Evolutionary conservation across 208 protist genomes (phyloP), one percentile per base, ranked within the genome.

Genomic region (Crithidia fasciculata): DNA sequence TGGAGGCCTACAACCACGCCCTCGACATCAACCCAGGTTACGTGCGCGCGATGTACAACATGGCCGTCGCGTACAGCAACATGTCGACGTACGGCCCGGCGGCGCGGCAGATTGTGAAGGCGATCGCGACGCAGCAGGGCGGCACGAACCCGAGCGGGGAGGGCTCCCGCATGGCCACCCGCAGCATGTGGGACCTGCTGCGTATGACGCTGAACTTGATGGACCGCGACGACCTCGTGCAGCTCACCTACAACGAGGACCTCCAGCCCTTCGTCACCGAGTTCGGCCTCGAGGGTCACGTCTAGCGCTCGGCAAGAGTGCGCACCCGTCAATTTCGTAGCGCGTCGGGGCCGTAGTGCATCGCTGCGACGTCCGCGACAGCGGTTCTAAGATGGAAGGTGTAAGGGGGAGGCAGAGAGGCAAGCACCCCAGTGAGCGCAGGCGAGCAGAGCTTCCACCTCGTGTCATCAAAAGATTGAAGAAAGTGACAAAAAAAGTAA

Each of bases 11-110:
- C 83, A 90, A 90, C 53, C 79, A 71, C 39, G 91, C 94, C 10
- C 85, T 97, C 18, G 90, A 95, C 74, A 88, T 97, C 71, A 96
- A 95, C 76, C 94, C 94, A 12, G 88, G 88, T 53, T 96, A 94
- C 73, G 91, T 96, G 55, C 80, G 94, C 3, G 88, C 84, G 8
- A 92, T 93, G 83, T 96, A 95, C 85, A 97, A 97, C 80, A 85
- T 97, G 81, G 94, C 88, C 8, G 85, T 97, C 4, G 85, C 90
- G 53, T 91, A 92, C 80, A 93, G 81, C 52, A 97, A 97, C 66
- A 80, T 95, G 75, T 71, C 76, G 16, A 69, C 87, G 59, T 91
- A 96, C 81, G 40, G 47, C 40, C 41, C 80, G 69, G 91, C 91
- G 0, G 87, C 88, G 3, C 90, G 88, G 40, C 83, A 90, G 45